Evolutionary conservation across 495 filamentous ascomycete genomes (phyloP), one percentile per base, ranked within the genome.

Genomic region (Tetracladium marchalianum): DNA sequence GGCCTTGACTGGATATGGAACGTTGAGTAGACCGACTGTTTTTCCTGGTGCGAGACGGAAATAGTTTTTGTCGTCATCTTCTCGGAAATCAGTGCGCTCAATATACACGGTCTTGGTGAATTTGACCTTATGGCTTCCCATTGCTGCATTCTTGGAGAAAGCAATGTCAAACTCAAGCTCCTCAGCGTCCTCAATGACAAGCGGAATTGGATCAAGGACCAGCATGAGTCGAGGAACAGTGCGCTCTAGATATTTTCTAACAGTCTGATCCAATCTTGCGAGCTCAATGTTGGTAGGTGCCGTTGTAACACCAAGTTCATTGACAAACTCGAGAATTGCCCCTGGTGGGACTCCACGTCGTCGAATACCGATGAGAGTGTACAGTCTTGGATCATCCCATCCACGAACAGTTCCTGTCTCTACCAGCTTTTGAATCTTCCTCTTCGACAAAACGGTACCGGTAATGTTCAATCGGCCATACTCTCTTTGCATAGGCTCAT

Each of bases 41-140:
- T 97, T 92, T 49, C 85, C 86, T 0, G 90, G 90, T 0, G 93
- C 85, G 18, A 98, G 79, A 16, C 93, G 88, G 80, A 95, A 96
- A 69, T 87, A 95, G 49, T 93, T 85, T 39, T 81, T 77, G 55
- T 75, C 78, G 61, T 90, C 87, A 13, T 81, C 75, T 59, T 93
- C 84, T 31, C 92, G 77, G 71, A 96, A 98, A 61, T 98, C 92
- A 32, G 75, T 80, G 39, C 87, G 82, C 59, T 98, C 92, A 41
- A 98, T 96, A 68, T 92, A 95, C 12, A 96, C 75, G 8, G 70
- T 85, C 61, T 80, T 80, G n/a, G 86, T 88, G 60, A 94, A 82
- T 31, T 84, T 84, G 50, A 94, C 66, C 51, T 67, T 72, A 55
- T 66, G 65, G 46, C 37, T 60, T n/a, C 73, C 76, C 52, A 74